Evolutionary conservation across 2,329 filamentous ascomycete genomes (phyloP), one percentile per base, ranked within the genome.

Genomic region (Clonostachys solani): DNA sequence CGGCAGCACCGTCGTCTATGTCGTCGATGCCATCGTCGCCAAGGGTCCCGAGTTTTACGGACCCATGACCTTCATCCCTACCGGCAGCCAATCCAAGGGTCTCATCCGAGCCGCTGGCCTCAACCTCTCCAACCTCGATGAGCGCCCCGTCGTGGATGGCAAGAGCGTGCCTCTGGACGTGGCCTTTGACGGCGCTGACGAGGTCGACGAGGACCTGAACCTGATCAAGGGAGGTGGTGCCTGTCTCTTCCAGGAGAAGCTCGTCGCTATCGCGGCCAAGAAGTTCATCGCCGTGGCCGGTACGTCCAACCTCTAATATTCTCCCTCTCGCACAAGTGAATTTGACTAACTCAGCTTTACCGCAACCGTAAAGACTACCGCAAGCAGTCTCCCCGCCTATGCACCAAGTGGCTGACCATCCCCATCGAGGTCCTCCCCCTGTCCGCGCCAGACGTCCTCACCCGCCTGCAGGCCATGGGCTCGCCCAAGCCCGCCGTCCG

Each of bases 221-320:
- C 90, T 92, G 62, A 97, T 99, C 73, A 97, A 97, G 74, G 94
- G 94, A 47, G 94, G 94, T 44, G 94, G 94, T 49, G 94, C 91
- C n/a, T 99, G 94, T 68, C 72, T 97, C 48, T 95, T 96, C 73
- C 94, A 97, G 68, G 94, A 99, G 72, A 99, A 99, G 74, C 77
- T 99, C 35, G 92, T 99, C 5, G 92, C 92, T 6, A 82, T 89
- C 50, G 81, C 87, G 44, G 86, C 90, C 5, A 87, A 83, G 67
- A 88, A 89, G 62, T 96, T 96, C 60, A 78, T 96, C 52, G 92
- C 89, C 58, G 89, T 95, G 49, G 90, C 89, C 48, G 86, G 85
- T 89, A 68, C 59, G 77, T 40, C 34, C n/a, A 40, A 36, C n/a
- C 33, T 35, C 33, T n/a, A 19, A 42, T 23, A 33, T 33, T 16